These are phyloP conservation scores for Elaphomyces granulatus DNA, from an alignment of 495 filamentous ascomycete genomes.

Conservation along the genomic window DNA sequence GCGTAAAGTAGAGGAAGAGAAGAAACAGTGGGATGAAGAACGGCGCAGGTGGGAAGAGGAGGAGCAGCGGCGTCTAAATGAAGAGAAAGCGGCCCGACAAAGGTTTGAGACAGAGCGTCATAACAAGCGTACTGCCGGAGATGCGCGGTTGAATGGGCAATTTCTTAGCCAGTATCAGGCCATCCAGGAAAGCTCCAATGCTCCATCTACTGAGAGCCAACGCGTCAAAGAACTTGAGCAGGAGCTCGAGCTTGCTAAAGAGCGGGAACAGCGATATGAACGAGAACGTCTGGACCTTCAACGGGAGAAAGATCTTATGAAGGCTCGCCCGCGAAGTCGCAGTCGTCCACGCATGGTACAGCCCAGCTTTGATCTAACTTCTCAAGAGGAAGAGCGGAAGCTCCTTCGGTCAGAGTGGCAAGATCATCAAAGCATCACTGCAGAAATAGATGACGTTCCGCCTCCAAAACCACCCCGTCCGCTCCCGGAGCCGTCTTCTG, in stretches of 20 bases:
- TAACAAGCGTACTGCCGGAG: slow-evolving; percentile 41
- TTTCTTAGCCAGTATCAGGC: slow-evolving; percentile 77
- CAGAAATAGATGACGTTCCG: slow-evolving; percentile 19
- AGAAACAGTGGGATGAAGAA: slow-evolving; percentile 68
- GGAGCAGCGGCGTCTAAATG: slow-evolving; percentile 57
- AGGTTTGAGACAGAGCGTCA: slow-evolving; percentile 52
- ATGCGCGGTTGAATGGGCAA: slow-evolving; percentile 62
- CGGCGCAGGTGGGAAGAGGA: slow-evolving; percentile 69
- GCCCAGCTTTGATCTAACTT: slow-evolving; percentile 50
- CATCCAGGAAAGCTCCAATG: slow-evolving; percentile 16
- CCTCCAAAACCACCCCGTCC: slow-evolving; percentile 28
- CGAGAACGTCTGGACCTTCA: slow-evolving; percentile 51
- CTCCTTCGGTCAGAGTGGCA: slow-evolving; percentile 58
- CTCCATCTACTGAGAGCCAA: slow-evolving; percentile 33
- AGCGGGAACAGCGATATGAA: slow-evolving; percentile 76
- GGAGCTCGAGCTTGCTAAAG: slow-evolving; percentile 71
- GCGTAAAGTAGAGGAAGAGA: slow-evolving; percentile 57
- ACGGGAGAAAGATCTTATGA: slow-evolving; percentile 19
- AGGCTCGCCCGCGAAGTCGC: slow-evolving; percentile 24
- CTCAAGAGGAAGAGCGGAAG: slow-evolving; percentile 59
- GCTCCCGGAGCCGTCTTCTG: slow-evolving; percentile 20
- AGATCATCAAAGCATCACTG: slow-evolving; percentile 26
- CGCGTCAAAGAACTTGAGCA: slow-evolving; percentile 72
- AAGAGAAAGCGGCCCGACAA: slow-evolving; percentile 59
- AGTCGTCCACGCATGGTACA: slow-evolving; percentile 33